Percentiles rank a stretch among this genome's conserved stretches.
phyloP scores from a whole-genome alignment of 306 rosid genomes.

The Vigna reflexopilosa region DNA sequence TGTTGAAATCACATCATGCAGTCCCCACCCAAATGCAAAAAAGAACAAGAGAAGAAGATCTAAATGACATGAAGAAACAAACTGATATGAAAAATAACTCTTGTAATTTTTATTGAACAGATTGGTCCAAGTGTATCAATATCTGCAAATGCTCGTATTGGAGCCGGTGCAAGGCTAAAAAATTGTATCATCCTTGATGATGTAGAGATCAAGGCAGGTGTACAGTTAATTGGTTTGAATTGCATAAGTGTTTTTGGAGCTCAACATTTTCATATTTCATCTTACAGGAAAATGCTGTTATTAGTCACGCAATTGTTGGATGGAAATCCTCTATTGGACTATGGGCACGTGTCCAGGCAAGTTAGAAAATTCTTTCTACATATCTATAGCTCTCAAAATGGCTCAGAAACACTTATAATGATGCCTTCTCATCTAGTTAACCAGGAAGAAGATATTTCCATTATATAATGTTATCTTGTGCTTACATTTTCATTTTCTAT shows the following conservation, averaged over 20 bases:
- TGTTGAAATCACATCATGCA: neutral
- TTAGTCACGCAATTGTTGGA: slow-evolving; percentile 88
- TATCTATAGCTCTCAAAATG: slow-evolving; percentile 15
- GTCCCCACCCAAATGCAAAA: neutral
- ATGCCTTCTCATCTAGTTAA: slow-evolving; percentile 25
- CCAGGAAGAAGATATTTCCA: neutral
- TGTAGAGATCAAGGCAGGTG: slow-evolving; percentile 84
- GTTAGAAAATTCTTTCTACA: slow-evolving; percentile 41
- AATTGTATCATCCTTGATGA: slow-evolving; percentile 86
- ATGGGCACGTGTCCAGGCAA: slow-evolving; percentile 95
- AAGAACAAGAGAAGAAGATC: neutral
- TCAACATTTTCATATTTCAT: slow-evolving; percentile 27
- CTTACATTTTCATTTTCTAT: slow-evolving; percentile 7
- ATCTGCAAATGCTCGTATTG: slow-evolving; percentile 97
- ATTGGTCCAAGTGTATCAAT: slow-evolving; percentile 95
- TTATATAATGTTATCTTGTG: neutral
- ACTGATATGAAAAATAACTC: slow-evolving; percentile 41
- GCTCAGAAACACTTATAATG: slow-evolving; percentile 10
- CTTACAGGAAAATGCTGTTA: slow-evolving; percentile 88
- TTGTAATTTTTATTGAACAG: slow-evolving; percentile 55
- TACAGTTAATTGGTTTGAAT: slow-evolving; percentile 26
- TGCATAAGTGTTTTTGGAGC: slow-evolving; percentile 17
- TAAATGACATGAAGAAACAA: slow-evolving; percentile 7
- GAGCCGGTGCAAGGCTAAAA: slow-evolving; percentile 92
- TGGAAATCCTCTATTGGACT: slow-evolving; percentile 93